Conservation (phyloP, 148 eudicot genomes). For the Cornus kousa region DNA sequence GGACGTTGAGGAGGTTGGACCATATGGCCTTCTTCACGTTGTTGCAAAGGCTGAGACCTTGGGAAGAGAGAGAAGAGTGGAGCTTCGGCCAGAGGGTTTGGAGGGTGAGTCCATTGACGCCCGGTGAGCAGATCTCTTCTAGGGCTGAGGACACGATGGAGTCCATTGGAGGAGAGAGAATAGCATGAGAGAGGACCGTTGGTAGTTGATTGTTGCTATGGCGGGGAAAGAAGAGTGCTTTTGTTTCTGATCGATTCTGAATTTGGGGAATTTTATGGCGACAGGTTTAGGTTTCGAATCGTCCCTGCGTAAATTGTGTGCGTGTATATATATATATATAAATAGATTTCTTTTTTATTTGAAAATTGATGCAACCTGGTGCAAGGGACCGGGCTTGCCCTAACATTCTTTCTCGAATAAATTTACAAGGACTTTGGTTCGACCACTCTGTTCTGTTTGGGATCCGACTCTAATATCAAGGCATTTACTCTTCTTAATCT, state of each 20-base stretch:
- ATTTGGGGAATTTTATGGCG: background rate
- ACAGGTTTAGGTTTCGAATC: constrained; percentile 38
- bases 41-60: constrained; percentile 48
- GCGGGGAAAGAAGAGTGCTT: constrained; percentile 11
- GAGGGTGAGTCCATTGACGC: constrained; percentile 54
- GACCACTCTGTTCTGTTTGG: no score
- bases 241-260: background rate
- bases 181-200: background rate
- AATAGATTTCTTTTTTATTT: no score
- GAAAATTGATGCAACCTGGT: no score
- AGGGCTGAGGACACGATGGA: constrained; percentile 56
- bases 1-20: constrained; percentile 51
- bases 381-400: no score
- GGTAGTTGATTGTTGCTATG: constrained; percentile 10
- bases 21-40: constrained; percentile 64
- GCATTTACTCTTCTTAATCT: no score
- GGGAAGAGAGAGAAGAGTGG: constrained; percentile 36
- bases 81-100: constrained; percentile 57
- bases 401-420: no score
- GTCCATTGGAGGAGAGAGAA: constrained; percentile 44
- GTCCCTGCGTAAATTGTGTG: background rate
- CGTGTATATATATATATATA: no score
- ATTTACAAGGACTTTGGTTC: no score
- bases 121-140: constrained; percentile 63
- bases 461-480: no score